These are phyloP conservation scores for Suhomyces kunorum DNA, from an alignment of 1,139 yeast species.

Conservation along the genomic window DNA sequence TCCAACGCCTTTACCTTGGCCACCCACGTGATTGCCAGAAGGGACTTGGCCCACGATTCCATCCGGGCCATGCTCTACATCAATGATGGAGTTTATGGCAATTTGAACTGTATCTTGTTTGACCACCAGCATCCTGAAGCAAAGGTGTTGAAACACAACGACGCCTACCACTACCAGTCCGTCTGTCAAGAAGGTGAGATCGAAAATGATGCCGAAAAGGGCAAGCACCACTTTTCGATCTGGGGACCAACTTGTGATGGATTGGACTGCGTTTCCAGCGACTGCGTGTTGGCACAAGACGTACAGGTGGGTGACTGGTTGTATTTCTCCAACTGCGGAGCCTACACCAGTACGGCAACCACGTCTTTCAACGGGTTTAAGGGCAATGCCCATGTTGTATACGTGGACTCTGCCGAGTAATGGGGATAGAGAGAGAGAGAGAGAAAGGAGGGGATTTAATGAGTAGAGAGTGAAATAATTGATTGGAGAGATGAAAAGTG, in stretches of 20 bases:
- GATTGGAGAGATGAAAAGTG: no score
- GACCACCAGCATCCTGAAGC: conserved; percentile 88
- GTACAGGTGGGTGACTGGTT: conserved; percentile 91
- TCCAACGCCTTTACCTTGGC: conserved; percentile 87
- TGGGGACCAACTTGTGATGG: conserved; percentile 99
- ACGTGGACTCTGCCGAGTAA: conserved; percentile 47
- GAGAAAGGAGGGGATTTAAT: not conserved
- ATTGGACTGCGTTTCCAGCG: conserved; percentile 73
- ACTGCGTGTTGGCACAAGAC: conserved; percentile 54
- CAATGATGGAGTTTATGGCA: conserved; percentile 95
- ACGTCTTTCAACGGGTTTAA: conserved; percentile 87
- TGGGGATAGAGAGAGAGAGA: not conserved
- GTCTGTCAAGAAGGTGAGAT: conserved; percentile 17
- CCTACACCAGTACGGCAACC: conserved; percentile 91
- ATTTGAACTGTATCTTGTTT: conserved; percentile 87
- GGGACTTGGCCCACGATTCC: conserved; percentile 50
- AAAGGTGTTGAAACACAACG: conserved; percentile 57
- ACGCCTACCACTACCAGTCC: conserved; percentile 47
- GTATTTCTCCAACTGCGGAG: conserved; percentile 81
- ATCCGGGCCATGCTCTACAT: conserved; percentile 61
- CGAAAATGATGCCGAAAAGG: conserved; percentile 24
- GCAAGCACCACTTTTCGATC: conserved; percentile 55
- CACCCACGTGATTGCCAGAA: conserved; percentile 79
- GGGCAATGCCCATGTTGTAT: conserved; percentile 58
- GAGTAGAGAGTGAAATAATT: not conserved